These are phyloP conservation scores for Arctostaphylos glauca DNA, from an alignment of 148 eudicot genomes.

Conservation along the genomic window DNA sequence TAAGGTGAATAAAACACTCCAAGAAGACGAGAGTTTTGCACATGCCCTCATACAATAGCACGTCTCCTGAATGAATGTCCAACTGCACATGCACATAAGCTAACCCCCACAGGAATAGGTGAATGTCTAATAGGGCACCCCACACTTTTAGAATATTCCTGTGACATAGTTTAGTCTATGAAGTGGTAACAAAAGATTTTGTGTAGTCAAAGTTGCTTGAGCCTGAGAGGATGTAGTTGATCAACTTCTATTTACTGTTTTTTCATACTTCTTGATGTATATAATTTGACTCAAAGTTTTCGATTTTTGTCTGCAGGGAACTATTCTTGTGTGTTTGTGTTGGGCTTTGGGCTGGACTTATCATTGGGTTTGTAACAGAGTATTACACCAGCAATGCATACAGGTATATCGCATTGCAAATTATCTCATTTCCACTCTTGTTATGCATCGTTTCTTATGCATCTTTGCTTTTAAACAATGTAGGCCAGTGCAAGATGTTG, in stretches of 20 bases:
- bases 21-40: not conserved
- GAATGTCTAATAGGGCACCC: not conserved
- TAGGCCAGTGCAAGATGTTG: slow-evolving; percentile 77
- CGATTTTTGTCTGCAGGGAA: slow-evolving; percentile 33
- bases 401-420: slow-evolving; percentile 26
- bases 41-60: not conserved
- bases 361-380: slow-evolving; percentile 56
- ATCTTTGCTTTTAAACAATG: not conserved
- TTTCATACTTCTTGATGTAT: not conserved
- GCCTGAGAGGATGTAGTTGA: slow-evolving; percentile 36
- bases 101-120: not conserved
- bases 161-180: not conserved
- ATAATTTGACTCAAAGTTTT: not conserved
- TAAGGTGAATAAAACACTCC: not conserved
- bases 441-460: slow-evolving; percentile 9
- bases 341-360: slow-evolving; percentile 60
- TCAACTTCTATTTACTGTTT: slow-evolving; percentile 13
- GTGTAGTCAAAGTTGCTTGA: slow-evolving; percentile 27
- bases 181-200: not conserved
- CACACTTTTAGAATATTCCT: not conserved
- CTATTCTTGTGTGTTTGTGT: slow-evolving; percentile 49
- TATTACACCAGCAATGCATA: slow-evolving; percentile 61
- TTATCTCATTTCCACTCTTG: slow-evolving; percentile 17
- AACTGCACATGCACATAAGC: not conserved
- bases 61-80: not conserved